phyloP scores from a whole-genome alignment of 129 eudicot species.

The Rutidosis leptorrhynchoides region DNA sequence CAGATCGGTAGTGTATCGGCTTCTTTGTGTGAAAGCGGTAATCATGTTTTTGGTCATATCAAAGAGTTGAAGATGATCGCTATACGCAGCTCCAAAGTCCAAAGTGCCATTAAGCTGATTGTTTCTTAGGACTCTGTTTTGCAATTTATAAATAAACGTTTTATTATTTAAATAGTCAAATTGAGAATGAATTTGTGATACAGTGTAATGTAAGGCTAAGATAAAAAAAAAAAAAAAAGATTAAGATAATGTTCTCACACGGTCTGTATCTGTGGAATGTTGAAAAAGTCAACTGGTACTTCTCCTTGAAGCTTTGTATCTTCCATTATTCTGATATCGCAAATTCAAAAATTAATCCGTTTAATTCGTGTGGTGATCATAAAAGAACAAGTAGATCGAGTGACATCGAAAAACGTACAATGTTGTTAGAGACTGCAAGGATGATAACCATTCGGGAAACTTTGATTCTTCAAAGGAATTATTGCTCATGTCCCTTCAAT shows the following conservation, averaged over 20 bases:
- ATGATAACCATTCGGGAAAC: slow-evolving; percentile 69
- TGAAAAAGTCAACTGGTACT: slow-evolving; percentile 52
- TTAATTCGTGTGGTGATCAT: background rate
- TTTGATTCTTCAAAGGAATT: slow-evolving; percentile 58
- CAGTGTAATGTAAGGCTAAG: too few relatives aligned
- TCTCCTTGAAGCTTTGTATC: slow-evolving; percentile 45
- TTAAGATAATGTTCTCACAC: slow-evolving; percentile 45
- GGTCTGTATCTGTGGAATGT: slow-evolving; percentile 53
- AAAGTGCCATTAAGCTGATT: slow-evolving; percentile 51
- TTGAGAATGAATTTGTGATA: slow-evolving; percentile 6
- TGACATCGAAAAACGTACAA: slow-evolving; percentile 52
- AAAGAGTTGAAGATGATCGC: slow-evolving; percentile 48
- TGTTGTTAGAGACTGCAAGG: slow-evolving; percentile 67
- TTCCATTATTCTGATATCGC: slow-evolving; percentile 53
- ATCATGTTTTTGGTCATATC: slow-evolving; percentile 55
- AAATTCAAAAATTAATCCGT: slow-evolving; percentile 11
- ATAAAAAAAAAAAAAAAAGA: too few relatives aligned
- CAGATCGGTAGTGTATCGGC: slow-evolving; percentile 21
- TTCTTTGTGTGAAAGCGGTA: slow-evolving; percentile 31
- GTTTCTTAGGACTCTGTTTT: slow-evolving; percentile 42
- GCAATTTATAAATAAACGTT: background rate
- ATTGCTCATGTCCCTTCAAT: slow-evolving; percentile 83
- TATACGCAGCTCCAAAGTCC: slow-evolving; percentile 40
- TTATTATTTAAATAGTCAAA: background rate
- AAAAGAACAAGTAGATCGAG: background rate